A percentile compares a stretch with the other conserved stretches of the same genome.
Evolutionary conservation across 1,284 basidiomycete species (phyloP).

Genomic region (Papiliotrema terrestris): DNA sequence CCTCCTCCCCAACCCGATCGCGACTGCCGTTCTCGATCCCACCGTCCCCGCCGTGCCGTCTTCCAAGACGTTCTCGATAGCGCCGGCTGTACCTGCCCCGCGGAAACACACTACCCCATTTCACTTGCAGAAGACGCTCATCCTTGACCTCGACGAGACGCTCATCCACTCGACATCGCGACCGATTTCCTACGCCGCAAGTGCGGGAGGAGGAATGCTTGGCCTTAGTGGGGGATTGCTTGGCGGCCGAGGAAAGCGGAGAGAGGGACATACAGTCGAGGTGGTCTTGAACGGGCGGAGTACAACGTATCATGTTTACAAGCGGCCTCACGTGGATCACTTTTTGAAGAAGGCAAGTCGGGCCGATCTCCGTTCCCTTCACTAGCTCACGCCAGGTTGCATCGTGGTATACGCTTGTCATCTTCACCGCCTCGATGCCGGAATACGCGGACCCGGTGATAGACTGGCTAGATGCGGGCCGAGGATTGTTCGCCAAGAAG

Average conservation of each 20-base stretch:
- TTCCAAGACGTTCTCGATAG: conserved; percentile 1
- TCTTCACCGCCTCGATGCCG: conserved; percentile 98
- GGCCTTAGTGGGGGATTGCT: conserved; percentile 57
- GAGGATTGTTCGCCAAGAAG: conserved; percentile 80
- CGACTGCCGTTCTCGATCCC: conserved; percentile 40
- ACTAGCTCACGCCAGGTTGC: conserved; percentile 64
- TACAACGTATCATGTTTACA: conserved; percentile 97
- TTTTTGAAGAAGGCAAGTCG: conserved; percentile 81
- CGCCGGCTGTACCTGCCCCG: conserved; percentile 49
- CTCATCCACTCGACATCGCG: conserved; percentile 94
- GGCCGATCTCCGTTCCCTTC: not conserved
- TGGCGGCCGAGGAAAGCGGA: conserved; percentile 56
- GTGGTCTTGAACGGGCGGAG: conserved; percentile 84
- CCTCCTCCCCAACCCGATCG: conserved; percentile 43
- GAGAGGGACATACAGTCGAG: conserved; percentile 88
- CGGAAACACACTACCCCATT: conserved; percentile 58
- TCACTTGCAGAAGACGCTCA: conserved; percentile 82
- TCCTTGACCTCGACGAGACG: conserved; percentile 95
- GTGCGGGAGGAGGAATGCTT: conserved; percentile 56
- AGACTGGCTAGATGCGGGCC: conserved; percentile 96
- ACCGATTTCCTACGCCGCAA: conserved; percentile 55
- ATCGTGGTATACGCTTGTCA: conserved; percentile 96
- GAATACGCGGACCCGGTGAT: conserved; percentile 99
- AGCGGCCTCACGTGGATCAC: conserved; percentile 93
- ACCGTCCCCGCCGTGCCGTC: conserved; percentile 41